Evolutionary conservation across 306 rosid species (phyloP).

Genomic region (Vigna hirtella): DNA sequence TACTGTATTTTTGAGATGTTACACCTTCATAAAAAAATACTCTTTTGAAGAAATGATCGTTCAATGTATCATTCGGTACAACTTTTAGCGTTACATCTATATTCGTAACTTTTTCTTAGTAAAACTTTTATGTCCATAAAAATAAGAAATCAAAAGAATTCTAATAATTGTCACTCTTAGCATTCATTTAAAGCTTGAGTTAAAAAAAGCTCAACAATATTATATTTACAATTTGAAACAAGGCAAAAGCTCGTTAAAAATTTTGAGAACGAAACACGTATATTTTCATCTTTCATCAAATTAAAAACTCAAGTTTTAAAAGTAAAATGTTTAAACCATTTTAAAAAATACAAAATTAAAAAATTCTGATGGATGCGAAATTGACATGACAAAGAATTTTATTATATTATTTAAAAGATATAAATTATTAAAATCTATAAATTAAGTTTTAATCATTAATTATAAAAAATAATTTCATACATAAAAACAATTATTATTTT

Average conservation of each 20-base stretch:
- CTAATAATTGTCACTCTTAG: not conserved
- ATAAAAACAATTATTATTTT: no score
- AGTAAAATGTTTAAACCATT: no score
- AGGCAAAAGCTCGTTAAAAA: not conserved
- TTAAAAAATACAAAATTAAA: not conserved
- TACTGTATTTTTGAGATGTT: no score
- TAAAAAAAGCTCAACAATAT: not conserved
- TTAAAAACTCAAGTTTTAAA: not conserved
- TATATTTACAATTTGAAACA: not conserved
- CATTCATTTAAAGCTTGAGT: not conserved
- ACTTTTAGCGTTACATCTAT: not conserved
- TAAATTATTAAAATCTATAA: no score
- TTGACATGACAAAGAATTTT: no score
- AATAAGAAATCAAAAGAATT: not conserved
- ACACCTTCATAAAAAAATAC: no score
- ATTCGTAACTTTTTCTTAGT: not conserved
- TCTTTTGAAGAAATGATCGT: no score
- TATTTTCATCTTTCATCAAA: not conserved
- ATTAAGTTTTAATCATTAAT: no score
- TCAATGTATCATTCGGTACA: no score
- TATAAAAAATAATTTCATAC: no score
- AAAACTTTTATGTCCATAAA: not conserved
- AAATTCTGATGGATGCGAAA: not conserved
- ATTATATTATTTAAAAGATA: no score
- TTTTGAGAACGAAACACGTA: not conserved